These are phyloP conservation scores for Santalum album DNA, from an alignment of 164 flowering plant genomes.

Conservation along the genomic window DNA sequence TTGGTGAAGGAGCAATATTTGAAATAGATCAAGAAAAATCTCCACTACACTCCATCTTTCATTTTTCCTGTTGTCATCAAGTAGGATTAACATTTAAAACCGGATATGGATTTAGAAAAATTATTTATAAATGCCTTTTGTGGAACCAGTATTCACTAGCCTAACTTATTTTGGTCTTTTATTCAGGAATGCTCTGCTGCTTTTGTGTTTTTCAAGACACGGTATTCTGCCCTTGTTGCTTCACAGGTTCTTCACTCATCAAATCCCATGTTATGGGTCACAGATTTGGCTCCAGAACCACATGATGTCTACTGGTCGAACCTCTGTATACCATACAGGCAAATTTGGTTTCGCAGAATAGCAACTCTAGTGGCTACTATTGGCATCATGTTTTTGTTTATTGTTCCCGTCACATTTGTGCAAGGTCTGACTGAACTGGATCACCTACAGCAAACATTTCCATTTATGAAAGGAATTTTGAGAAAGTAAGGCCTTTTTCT, in stretches of 20 bases:
- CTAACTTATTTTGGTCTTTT: constrained; percentile 10
- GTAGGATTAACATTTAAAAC: too few species aligned
- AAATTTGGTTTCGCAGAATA: constrained; percentile 81
- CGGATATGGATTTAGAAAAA: too few species aligned
- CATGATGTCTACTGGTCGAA: constrained; percentile 84
- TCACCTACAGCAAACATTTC: constrained; percentile 42
- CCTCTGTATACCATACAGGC: constrained; percentile 65
- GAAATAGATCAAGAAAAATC: too few species aligned
- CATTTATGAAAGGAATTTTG: constrained; percentile 56
- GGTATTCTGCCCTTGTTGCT: constrained; percentile 71
- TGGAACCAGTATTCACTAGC: too few species aligned
- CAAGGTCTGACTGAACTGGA: constrained; percentile 77
- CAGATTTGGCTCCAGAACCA: constrained; percentile 88
- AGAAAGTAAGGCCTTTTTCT: constrained; percentile 54
- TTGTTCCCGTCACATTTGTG: constrained; percentile 68
- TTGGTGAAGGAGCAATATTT: too few species aligned
- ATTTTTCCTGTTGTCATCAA: too few species aligned
- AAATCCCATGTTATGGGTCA: constrained; percentile 93
- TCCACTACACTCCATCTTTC: too few species aligned
- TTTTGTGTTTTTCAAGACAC: constrained; percentile 81
- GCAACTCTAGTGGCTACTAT: constrained; percentile 51
- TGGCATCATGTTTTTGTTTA: constrained; percentile 61
- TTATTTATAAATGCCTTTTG: too few species aligned
- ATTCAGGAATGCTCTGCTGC: constrained; percentile 85
- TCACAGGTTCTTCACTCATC: constrained; percentile 66